These are phyloP conservation scores for Magnaporthales sp. DNA, from an alignment of 2,329 filamentous ascomycete genomes.

Conservation along the genomic window DNA sequence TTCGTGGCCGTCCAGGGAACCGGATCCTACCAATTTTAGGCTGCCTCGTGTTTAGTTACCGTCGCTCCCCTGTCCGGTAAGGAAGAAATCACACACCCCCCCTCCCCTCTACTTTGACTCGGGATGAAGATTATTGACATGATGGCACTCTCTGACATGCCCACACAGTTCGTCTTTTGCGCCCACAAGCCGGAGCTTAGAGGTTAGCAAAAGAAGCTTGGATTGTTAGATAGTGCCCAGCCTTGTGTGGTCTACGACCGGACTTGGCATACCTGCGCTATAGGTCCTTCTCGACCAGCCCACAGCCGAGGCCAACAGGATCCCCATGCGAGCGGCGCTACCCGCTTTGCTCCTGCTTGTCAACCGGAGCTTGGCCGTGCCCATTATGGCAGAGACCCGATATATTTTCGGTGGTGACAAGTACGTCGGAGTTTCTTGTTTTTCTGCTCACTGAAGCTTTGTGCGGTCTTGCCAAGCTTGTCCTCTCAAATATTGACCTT, in stretches of 20 bases:
- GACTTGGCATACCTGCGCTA: background rate
- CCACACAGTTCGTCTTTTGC: background rate
- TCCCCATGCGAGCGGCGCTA: background rate
- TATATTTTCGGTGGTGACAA: constrained; percentile 5
- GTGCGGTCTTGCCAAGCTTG: background rate
- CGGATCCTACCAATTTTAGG: background rate
- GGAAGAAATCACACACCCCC: background rate
- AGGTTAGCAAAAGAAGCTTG: background rate
- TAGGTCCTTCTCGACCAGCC: background rate
- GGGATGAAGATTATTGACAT: background rate
- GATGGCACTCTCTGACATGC: background rate
- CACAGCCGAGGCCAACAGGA: background rate
- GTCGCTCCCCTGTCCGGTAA: background rate
- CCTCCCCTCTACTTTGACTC: background rate
- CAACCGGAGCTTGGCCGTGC: background rate
- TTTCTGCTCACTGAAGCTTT: background rate
- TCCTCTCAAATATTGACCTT: background rate
- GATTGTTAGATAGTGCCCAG: background rate
- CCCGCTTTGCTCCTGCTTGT: background rate
- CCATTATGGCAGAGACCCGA: background rate
- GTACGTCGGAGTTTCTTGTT: constrained; percentile 1
- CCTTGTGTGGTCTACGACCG: background rate
- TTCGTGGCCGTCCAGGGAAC: background rate
- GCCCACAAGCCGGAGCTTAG: background rate
- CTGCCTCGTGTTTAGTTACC: background rate